Base-by-base conservation (phyloP, 192 early-diverging fungal species). In the Gigaspora rosea region DNA sequence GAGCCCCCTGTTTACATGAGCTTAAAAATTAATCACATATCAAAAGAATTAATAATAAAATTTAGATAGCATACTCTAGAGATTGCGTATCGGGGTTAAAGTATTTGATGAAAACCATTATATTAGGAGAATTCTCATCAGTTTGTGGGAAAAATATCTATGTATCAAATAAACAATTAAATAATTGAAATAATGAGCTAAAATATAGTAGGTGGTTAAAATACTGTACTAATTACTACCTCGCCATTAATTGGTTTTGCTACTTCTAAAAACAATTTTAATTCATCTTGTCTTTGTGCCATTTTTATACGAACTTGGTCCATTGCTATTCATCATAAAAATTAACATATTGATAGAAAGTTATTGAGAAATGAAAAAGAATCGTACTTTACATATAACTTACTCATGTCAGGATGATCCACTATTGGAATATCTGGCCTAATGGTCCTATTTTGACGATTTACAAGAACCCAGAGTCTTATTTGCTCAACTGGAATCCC, bases 361-460 rank as follows among this genome's bases (percentile, higher is more conserved):
- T 64, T 27, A 27, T 27, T 27, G 27, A 50, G 15, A 15, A 83
- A 54, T 57, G 77, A 32, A n/a, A 15, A 52, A 52, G 51, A 15
- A 52, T 13, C 15, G 51, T 13, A 52, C 15, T 4, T 52, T 13
- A 13, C 15, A 15, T 9, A 52, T 52, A 8, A 78, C 86, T 73
- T 84, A 92, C 89, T 75, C 1, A 59, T 66, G 13, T 78, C 76
- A 49, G 80, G 67, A 59, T 77, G 51, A 33, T 85, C 83, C 16
- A 84, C 78, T 64, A 93, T 87, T 16, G 92, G 90, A n/a, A 80
- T 54, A 76, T 98, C 96, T 9, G 93, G 92, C 51, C 97, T 88
- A 27, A 94, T 77, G 4, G 97, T 98, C 80, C 91, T 91, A 86
- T 99, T 99, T 80, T 96, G 91, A 7, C 97, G 90, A n/a, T 91